Evolutionary conservation across 768 basidiomycete genomes (phyloP), one percentile per base, ranked within the genome.

Genomic region (Tephrocybe sp.): DNA sequence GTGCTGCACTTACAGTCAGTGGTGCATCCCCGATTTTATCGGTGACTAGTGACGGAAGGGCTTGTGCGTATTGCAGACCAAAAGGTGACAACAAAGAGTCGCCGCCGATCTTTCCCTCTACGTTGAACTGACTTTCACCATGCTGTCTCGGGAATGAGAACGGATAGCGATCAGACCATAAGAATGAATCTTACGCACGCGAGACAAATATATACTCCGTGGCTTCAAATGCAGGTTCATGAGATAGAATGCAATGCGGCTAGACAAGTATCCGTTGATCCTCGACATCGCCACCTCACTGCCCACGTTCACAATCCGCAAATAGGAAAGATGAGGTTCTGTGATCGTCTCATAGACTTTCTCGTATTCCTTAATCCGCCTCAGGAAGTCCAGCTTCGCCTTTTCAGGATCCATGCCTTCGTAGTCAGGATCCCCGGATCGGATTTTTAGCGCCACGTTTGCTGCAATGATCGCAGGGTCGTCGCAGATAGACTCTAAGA

Each of bases 191-290:
- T 4, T 42, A 69, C 86, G 60, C 61, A 97, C 95, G 59, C 97
- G 72, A 4, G 97, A 97, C 52, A 99, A 80, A 69, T 93, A 99
- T 53, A 99, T 98, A 64, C 86, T 92, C 50, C 97, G 79, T 5
- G 97, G 95, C 60, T 97, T 97, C 58, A 99, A 73, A 68, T 99
- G 97, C 59, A 98, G 67, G 66, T 97, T 97, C 94, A 97, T 98
- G 47, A 99, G 76, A 68, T 94, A 99, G 71, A 95, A 99, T 16
- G 93, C 95, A 57, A 99, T 93, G 29, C 97, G 87, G 76, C 91
- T 93, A 62, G 94, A 92, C 52, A 99, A 70, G 62, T 99, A 99
- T 12, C 94, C 94, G 61, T 94, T 83, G 46, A 99, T 97, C 55
- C 86, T 77, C 45, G 81, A 85, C 41, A 93, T 78, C 0, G 83